Evolutionary conservation across 1,139 yeast species (phyloP), one percentile per base, ranked within the genome.

Genomic region (Yamadazyma mexicana): DNA sequence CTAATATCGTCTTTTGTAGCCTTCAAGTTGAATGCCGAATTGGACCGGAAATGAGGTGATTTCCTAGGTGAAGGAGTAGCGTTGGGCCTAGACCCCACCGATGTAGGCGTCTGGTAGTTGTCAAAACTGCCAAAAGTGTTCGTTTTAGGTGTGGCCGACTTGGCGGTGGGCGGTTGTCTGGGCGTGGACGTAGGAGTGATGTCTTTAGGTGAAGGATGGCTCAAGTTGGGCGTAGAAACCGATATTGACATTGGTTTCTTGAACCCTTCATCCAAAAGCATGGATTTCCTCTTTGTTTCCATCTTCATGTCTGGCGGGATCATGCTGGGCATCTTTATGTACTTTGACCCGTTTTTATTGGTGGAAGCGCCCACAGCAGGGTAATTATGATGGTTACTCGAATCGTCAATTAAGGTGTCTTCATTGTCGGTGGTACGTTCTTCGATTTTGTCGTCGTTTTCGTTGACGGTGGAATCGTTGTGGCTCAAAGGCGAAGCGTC

Each of bases 21-120:
- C 14, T 48, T 46, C 20, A 62, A 43, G 7, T 61, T 51, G 35
- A 60, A 62, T 4, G 66, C 47, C n/a, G 69, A 62, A 38, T 52
- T 56, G 12, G 70, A 61, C 35, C 69, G 51, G 3, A 52, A 24
- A 40, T 61, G 66, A 7, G 68, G 63, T 1, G 66, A 54, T 32
- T 49, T 53, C 35, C 52, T 39, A 8, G 54, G 54, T 2, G 57
- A 49, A 12, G 54, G 48, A 17, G 58, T 41, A 27, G 28, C 34
- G 23, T 17, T 31, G 31, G 22, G 14, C 18, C 20, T 8, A 20
- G 22, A 20, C 22, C 8, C 5, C 22, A 8, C 22, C 22, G 22
- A 20, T 8, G 22, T 33, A 5, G 39, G 45, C 12, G 45, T 36
- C 26, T 34, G 32, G 15, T 18, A 33, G 20, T 28, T 24, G 8